Evolutionary conservation across 306 rosid genomes (phyloP).

Genomic region (Fagus crenata): DNA sequence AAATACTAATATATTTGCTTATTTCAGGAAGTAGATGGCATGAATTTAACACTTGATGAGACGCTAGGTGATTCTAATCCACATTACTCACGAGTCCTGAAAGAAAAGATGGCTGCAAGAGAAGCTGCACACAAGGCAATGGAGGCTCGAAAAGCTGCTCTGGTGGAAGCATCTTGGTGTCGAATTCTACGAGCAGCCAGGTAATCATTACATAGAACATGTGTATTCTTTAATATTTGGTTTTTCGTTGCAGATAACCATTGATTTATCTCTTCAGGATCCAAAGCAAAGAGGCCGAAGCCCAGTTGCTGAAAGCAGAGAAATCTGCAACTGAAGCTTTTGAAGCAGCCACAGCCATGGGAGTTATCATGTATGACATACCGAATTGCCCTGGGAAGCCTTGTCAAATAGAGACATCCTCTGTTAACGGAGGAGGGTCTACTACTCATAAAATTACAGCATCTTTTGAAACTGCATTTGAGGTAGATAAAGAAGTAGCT

Average conservation of each 20-base stretch:
- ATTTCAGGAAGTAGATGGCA: slow-evolving; percentile 73
- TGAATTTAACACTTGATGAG: slow-evolving; percentile 86
- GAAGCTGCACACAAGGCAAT: slow-evolving; percentile 80
- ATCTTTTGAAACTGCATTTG: slow-evolving; percentile 91
- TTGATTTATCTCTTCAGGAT: slow-evolving; percentile 51
- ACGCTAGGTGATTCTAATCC: slow-evolving; percentile 92
- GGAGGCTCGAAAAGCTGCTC: slow-evolving; percentile 80
- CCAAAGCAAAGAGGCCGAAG: slow-evolving; percentile 75
- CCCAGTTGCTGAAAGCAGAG: slow-evolving; percentile 57
- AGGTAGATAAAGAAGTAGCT: slow-evolving; percentile 88
- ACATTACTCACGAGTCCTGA: slow-evolving; percentile 77
- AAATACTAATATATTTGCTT: slow-evolving; percentile 13
- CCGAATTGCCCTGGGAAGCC: slow-evolving; percentile 73
- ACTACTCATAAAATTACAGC: slow-evolving; percentile 73
- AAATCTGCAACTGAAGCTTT: slow-evolving; percentile 72
- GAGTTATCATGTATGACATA: slow-evolving; percentile 81
- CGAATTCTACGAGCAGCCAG: slow-evolving; percentile 80
- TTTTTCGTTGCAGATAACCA: slow-evolving; percentile 5
- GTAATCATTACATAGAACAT: slow-evolving; percentile 37
- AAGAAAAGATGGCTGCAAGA: slow-evolving; percentile 92
- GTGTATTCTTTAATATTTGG: slow-evolving; percentile 6
- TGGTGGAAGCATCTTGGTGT: slow-evolving; percentile 99
- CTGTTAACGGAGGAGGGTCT: slow-evolving; percentile 53
- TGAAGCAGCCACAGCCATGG: slow-evolving; percentile 76
- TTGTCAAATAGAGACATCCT: slow-evolving; percentile 60